These are phyloP conservation scores for Leccinum disarticulatum DNA, from an alignment of 768 basidiomycete species.

Conservation along the genomic window DNA sequence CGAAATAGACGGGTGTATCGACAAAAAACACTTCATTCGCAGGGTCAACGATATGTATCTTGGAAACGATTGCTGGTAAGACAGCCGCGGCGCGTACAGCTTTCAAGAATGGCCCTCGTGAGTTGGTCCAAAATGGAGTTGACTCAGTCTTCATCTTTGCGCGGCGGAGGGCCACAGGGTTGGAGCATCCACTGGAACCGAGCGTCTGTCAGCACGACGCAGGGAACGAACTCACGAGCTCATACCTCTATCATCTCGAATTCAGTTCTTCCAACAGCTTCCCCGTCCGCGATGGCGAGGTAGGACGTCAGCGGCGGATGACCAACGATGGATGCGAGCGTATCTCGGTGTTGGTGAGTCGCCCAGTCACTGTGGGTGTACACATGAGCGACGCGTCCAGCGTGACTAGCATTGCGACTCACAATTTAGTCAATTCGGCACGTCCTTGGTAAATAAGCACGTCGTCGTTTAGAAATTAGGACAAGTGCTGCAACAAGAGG, in stretches of 20 bases:
- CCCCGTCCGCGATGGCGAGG: constrained; percentile 91
- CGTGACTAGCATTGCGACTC: constrained; percentile 31
- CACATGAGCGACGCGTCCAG: constrained; percentile 13
- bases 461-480: constrained; percentile 12
- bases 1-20: background rate
- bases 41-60: background rate
- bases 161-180: constrained; percentile 89
- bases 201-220: constrained; percentile 24
- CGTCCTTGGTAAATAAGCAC: constrained; percentile 57
- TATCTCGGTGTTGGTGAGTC: constrained; percentile 96
- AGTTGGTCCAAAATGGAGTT: too few relatives aligned
- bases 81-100: too few relatives aligned
- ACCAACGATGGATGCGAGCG: constrained; percentile 88
- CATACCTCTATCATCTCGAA: constrained; percentile 96
- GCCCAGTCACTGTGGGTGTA: constrained; percentile 79
- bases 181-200: constrained; percentile 80
- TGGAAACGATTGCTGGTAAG: background rate
- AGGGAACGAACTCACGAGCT: background rate
- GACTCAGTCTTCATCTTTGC: constrained; percentile 71
- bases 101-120: too few relatives aligned
- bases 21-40: background rate
- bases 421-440: constrained; percentile 97
- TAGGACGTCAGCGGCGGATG: constrained; percentile 86
- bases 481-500: background rate
- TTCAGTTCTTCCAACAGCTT: constrained; percentile 82